Conservation (phyloP, 768 basidiomycete species). For the Kwoniella dejecticola region DNA sequence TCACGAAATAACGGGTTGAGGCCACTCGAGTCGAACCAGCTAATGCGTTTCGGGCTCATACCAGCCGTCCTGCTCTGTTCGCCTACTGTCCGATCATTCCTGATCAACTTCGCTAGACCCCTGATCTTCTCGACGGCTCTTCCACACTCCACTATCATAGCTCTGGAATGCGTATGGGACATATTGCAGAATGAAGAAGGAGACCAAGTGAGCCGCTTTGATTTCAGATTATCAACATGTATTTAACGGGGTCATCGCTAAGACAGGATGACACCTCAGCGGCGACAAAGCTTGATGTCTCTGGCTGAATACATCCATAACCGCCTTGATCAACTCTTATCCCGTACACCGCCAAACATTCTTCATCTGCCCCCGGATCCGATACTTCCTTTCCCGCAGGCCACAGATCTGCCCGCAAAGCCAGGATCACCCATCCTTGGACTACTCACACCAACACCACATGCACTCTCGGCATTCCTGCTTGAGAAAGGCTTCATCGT, state of each 20-base stretch:
- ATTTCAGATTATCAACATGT: not conserved
- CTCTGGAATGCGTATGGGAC: slow-evolving; percentile 76
- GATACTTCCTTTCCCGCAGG: slow-evolving; percentile 1
- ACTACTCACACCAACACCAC: slow-evolving; percentile 73
- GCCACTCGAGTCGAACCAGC: not conserved
- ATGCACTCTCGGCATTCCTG: slow-evolving; percentile 72
- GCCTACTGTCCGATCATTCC: slow-evolving; percentile 72
- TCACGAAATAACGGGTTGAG: no score
- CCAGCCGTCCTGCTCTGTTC: slow-evolving; percentile 76
- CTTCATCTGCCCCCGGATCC: slow-evolving; percentile 22
- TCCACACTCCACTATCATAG: slow-evolving; percentile 72
- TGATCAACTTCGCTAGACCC: slow-evolving; percentile 88
- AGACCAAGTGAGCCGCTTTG: slow-evolving; percentile 59
- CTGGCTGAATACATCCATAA: slow-evolving; percentile 56
- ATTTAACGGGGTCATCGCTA: no score
- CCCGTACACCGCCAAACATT: slow-evolving; percentile 1
- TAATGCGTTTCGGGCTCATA: not conserved
- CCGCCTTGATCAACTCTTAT: slow-evolving; percentile 24
- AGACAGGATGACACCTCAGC: slow-evolving; percentile 16
- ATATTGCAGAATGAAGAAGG: slow-evolving; percentile 71
- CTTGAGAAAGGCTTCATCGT: slow-evolving; percentile 53
- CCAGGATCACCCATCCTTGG: slow-evolving; percentile 77
- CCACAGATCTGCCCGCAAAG: slow-evolving; percentile 54
- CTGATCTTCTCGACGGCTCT: slow-evolving; percentile 90
- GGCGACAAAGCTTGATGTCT: slow-evolving; percentile 32